Base-by-base conservation (phyloP, 306 rosid genomes). In the Acacia confusa region DNA sequence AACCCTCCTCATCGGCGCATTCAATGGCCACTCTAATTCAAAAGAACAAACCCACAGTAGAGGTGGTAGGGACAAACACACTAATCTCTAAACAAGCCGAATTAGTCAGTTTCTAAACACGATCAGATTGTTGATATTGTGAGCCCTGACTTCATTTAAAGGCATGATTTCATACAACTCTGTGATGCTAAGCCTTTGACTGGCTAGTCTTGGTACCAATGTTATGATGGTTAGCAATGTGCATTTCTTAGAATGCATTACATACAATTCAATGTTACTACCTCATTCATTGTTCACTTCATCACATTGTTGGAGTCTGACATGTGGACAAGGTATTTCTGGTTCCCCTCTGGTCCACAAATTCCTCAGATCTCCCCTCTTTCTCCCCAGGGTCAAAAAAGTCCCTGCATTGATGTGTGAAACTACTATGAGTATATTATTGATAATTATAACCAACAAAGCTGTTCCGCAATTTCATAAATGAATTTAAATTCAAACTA, bases 261-360 rank as follows among this genome's bases (percentile, higher is more conserved):
- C 17, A 38, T 19, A 86, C 79, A 81, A 79, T 72, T 25, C 4
- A 68, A 40, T 16, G 32, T 6, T 70, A 48, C 34, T 63, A 87
- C 57, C 84, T 70, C 82, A 78, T 76, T 79, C 81, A 50, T 78
- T 81, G n/a, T 63, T 73, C 70, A 43, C 11, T 70, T 87, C 92
- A 6, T 84, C 82, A 60, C 77, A 63, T 16, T 76, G 81, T 52
- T 80, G 87, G 71, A 85, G 91, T 69, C 64, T 81, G 34, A 84
- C 38, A 57, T 89, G 93, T 3, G 92, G 92, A 73, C 96, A 91
- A 16, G 79, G 83, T 43, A 87, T 86, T 53, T 88, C 87, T 12
- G 92, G 93, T 75, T 86, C 89, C 30, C 95, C 95, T 72, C 73
- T 77, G 13, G 41, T 66, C 92, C 93, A 91, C 79, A 91, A 83